Base-by-base conservation (phyloP, 106 monocot genomes). In the Phalaenopsis aphrodite region DNA sequence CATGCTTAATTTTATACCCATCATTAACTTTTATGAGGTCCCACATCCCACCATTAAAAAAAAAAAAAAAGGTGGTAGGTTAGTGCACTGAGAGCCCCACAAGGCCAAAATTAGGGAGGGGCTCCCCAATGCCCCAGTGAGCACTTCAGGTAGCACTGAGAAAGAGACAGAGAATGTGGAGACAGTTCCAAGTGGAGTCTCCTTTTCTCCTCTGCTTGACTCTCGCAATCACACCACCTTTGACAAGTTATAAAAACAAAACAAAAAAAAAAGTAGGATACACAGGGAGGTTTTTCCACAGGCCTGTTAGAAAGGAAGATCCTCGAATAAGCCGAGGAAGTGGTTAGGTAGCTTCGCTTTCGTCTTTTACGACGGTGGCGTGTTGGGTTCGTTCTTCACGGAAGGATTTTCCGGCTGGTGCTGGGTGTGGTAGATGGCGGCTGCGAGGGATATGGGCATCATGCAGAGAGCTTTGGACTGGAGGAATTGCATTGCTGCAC, bases 391-490 rank as follows among this genome's bases (percentile, higher is more conserved):
- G 0, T 85, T 87, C 83, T 92, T 92, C 72, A 88, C 75, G 2
- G 83, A 8, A 8, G 89, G 72, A 45, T 80, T 56, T 21, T 87
- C 88, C 1, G 83, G 72, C 56, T 65, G 84, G 14, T 81, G 83
- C 14, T 86, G 85, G 0, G 87, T 85, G 78, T 87, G 82, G 79
- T 83, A 89, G 79, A 93, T 90, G 18, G 88, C 81, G 12, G 85
- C 83, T 3, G 84, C 88, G 11, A 88, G 82, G 1, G 88, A 88
- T 56, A 90, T 87, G 38, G 88, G 86, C 93, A 93, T 93, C 43
- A 88, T 87, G 85, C 88, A 88, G 42, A 90, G 87, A 55, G 90
- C 83, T 78, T 90, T 90, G 18, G 90, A 90, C 79, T 88, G 88
- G 81, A 93, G 88, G 72, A 88, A 88, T 58, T 87, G 90, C 90